Evolutionary conservation across 768 basidiomycete genomes (phyloP), one percentile per base, ranked within the genome.

Genomic region (Podaxis sp.): DNA sequence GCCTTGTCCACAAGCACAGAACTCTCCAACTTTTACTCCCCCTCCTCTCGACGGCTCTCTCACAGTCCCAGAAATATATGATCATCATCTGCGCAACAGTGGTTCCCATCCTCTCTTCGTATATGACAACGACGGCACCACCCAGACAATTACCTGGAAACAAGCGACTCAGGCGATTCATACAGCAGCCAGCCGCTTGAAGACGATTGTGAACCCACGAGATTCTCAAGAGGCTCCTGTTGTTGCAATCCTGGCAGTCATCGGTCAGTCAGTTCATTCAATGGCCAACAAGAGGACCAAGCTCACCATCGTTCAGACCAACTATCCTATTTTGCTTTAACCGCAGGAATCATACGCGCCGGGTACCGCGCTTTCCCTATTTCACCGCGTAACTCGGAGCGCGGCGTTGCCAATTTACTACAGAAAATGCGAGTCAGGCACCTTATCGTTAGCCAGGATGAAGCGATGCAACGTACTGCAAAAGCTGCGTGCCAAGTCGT

Each of bases 341-440:
- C 68, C 37, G 68, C 74, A 4, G 78, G 79, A 6, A 72, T 81
- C 49, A 69, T 79, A 2, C 68, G 76, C 8, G 79, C 80, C 5
- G 80, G 79, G 19, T 75, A 72, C 61, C 65, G 65, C 9, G 69
- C 73, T 0, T 76, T 77, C 41, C 73, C 77, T 8, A 69, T 79
- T 4, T 80, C 79, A 4, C 72, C 77, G 4, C 75, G 79, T 64
- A 84, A 83, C 67, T 82, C 81, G 0, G 73, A 79, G 0, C 69
- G 75, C 4, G 82, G 81, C 4, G 75, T 80, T 25, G 80, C 80
- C 0, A 77, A 82, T 63, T 72, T 85, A 19, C 70, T 82, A 64
- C 66, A 68, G 43, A 68, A 66, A 29, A 67, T 63, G 41, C 53
- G 55, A 9, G 69, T 65, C n/a, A 57, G 41, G n/a, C 64, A 70